A percentile compares a stretch with the other conserved stretches of the same genome.
phyloP scores from a whole-genome alignment of 768 basidiomycete species.

The Mycena epipterygia region DNA sequence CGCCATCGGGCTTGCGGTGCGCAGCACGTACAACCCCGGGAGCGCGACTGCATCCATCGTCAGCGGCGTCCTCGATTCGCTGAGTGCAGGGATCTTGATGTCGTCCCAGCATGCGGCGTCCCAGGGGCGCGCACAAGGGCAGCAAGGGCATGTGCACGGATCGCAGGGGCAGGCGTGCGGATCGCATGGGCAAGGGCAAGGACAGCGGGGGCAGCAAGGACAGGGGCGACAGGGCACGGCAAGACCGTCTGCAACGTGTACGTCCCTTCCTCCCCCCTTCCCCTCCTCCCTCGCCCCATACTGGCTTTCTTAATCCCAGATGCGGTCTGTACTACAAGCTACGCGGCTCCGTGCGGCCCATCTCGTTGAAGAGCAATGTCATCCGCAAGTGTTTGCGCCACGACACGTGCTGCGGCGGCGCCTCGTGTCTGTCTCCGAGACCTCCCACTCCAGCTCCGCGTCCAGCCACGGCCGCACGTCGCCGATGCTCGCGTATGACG shows the following conservation, averaged over 20 bases:
- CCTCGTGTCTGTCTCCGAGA: slow-evolving; percentile 61
- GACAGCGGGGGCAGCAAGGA: too few species aligned
- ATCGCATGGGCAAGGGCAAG: too few species aligned
- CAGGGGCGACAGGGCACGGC: too few species aligned
- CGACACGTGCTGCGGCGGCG: slow-evolving; percentile 74
- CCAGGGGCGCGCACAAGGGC: too few species aligned
- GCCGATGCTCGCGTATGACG: slow-evolving; percentile 79
- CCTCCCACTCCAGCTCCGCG: slow-evolving; percentile 82
- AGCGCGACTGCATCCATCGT: slow-evolving; percentile 85
- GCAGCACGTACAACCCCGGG: slow-evolving; percentile 85
- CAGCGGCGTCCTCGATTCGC: slow-evolving; percentile 87
- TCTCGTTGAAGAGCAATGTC: slow-evolving; percentile 92
- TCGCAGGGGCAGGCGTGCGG: too few species aligned
- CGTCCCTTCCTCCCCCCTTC: too few species aligned
- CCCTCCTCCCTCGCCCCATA: too few species aligned
- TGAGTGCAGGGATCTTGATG: slow-evolving; percentile 91
- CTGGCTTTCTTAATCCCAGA: slow-evolving; percentile 48
- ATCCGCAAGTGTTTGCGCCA: slow-evolving; percentile 90
- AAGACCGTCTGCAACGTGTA: too few species aligned
- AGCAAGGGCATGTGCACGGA: too few species aligned
- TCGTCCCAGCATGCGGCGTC: too few species aligned
- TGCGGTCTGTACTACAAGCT: slow-evolving; percentile 90
- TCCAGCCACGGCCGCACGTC: slow-evolving; percentile 75
- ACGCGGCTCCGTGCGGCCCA: slow-evolving; percentile 87
- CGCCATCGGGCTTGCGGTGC: slow-evolving; percentile 85